Conservation (phyloP, 345 rosid genomes). For the Adansonia digitata region DNA sequence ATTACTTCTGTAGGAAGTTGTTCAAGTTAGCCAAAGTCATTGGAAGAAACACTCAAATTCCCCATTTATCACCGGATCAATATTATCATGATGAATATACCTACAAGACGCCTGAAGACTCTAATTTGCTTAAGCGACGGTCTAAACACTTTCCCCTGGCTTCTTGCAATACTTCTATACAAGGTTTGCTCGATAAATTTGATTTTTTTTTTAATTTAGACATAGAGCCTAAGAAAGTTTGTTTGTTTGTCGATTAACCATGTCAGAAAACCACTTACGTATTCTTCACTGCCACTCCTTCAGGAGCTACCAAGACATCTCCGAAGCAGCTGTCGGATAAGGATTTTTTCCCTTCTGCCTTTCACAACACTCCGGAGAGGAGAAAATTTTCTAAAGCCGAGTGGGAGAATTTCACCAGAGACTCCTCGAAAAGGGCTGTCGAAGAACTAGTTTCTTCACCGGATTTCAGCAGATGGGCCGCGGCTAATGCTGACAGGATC, state of each 20-base stretch:
- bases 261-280: background rate
- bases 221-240: background rate
- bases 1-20: slow-evolving; percentile 48
- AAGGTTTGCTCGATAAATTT: slow-evolving; percentile 32
- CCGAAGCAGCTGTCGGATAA: slow-evolving; percentile 34
- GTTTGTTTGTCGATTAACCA: background rate
- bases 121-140: slow-evolving; percentile 12
- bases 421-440: slow-evolving; percentile 59
- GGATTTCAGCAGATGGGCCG: slow-evolving; percentile 76
- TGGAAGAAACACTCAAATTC: slow-evolving; percentile 29
- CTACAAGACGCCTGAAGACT: slow-evolving; percentile 29
- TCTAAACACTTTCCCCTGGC: slow-evolving; percentile 22
- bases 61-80: slow-evolving; percentile 37
- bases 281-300: background rate
- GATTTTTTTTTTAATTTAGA: background rate
- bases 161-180: slow-evolving; percentile 29
- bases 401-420: slow-evolving; percentile 56
- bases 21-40: slow-evolving; percentile 29
- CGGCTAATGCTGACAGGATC: slow-evolving; percentile 71
- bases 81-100: slow-evolving; percentile 36
- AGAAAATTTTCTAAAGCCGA: slow-evolving; percentile 50
- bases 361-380: slow-evolving; percentile 69
- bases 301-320: slow-evolving; percentile 40
- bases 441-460: slow-evolving; percentile 74
- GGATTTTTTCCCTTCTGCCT: slow-evolving; percentile 52